Evolutionary conservation across 2,329 filamentous ascomycete species (phyloP).

Genomic region (Diaporthe sp.): DNA sequence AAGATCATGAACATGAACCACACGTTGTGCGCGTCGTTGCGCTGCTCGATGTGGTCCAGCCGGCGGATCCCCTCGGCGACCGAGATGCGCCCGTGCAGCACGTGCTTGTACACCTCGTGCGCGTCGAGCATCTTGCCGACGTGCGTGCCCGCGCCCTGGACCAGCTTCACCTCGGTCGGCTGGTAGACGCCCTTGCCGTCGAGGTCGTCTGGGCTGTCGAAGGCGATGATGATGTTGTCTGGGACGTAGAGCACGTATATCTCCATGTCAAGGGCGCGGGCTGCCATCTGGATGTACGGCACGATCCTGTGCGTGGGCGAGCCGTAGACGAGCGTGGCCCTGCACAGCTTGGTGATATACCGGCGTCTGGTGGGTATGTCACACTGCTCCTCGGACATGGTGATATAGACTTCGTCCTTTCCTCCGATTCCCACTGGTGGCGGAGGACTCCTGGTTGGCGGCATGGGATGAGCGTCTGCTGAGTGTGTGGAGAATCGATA

Average conservation of each 20-base stretch:
- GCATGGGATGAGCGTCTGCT: not conserved
- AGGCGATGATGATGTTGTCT: conserved; percentile 21
- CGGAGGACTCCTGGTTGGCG: not conserved
- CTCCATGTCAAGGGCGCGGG: conserved; percentile 17
- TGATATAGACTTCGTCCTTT: conserved; percentile 20
- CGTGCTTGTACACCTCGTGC: conserved; percentile 27
- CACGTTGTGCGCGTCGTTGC: conserved; percentile 15
- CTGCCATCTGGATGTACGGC: conserved; percentile 21
- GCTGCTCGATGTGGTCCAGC: conserved; percentile 18
- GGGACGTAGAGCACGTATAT: conserved; percentile 23
- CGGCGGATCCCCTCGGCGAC: not conserved
- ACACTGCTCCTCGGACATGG: conserved; percentile 15
- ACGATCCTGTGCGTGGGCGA: conserved; percentile 19
- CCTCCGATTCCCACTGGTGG: not conserved
- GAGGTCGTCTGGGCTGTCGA: not conserved
- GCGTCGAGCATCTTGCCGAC: conserved; percentile 25
- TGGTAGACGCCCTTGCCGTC: not conserved
- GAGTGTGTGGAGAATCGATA: conserved; percentile 6
- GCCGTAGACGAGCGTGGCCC: conserved; percentile 13
- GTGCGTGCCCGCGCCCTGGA: conserved; percentile 15
- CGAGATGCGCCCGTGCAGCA: conserved; percentile 9
- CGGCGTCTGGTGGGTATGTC: conserved; percentile 12
- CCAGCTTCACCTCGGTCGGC: conserved; percentile 12
- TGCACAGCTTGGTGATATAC: conserved; percentile 21
- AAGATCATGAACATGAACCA: conserved; percentile 32